Conservation (phyloP, 495 filamentous ascomycete species). For the Hypoxylon fragiforme region DNA sequence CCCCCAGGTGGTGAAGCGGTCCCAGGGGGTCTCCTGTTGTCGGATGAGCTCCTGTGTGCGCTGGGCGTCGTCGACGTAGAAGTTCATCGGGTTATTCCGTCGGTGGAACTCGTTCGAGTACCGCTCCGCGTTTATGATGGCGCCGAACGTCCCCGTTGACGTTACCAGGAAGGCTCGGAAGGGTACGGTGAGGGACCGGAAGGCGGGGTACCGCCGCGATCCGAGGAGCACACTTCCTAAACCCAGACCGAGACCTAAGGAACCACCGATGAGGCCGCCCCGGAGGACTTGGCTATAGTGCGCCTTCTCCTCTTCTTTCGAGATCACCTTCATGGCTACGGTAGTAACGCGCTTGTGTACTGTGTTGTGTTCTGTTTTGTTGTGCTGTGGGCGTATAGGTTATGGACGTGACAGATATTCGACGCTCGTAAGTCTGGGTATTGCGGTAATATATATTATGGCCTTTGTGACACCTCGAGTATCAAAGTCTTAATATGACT, state of each 20-base stretch:
- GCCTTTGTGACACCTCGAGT: too few relatives aligned
- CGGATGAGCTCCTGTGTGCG: conserved; percentile 47
- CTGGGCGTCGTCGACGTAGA: conserved; percentile 66
- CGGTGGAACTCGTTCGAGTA: conserved; percentile 73
- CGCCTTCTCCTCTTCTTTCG: conserved; percentile 82
- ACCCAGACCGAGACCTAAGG: conserved; percentile 66
- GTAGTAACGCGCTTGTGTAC: conserved; percentile 12
- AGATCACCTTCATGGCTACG: conserved; percentile 85
- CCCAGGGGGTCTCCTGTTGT: conserved; percentile 48
- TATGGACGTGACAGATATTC: too few relatives aligned
- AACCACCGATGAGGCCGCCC: conserved; percentile 73
- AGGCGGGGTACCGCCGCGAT: conserved; percentile 65
- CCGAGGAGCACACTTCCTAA: conserved; percentile 64
- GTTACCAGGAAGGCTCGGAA: conserved; percentile 91
- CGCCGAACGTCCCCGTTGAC: conserved; percentile 77
- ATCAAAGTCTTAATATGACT: too few relatives aligned
- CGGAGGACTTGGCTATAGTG: conserved; percentile 69
- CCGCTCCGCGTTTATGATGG: conserved; percentile 85
- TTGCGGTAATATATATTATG: too few relatives aligned
- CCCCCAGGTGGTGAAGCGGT: conserved; percentile 60
- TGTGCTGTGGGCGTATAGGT: too few relatives aligned
- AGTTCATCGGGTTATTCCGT: conserved; percentile 63
- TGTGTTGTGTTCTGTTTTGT: background rate
- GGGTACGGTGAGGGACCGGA: conserved; percentile 80
- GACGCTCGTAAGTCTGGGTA: background rate